Percentiles rank a stretch among this genome's conserved stretches.
These are phyloP conservation scores for Phytophthora pini DNA, from an alignment of 352 stramenopile genomes.

Conservation along the genomic window DNA sequence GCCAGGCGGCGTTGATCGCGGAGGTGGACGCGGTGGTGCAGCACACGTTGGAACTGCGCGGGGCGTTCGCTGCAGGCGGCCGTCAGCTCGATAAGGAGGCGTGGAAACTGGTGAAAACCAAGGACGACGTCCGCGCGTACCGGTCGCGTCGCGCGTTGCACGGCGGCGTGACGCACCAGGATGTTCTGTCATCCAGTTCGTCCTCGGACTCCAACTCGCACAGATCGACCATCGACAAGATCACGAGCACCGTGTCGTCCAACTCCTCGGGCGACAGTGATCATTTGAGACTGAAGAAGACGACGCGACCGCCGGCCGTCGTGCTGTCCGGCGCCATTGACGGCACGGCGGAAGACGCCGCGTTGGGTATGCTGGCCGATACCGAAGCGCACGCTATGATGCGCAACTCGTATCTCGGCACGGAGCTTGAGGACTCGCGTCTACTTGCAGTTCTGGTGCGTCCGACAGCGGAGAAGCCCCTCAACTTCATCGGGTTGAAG, in stretches of 20 bases:
- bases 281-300: conserved; percentile 27
- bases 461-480: conserved; percentile 35
- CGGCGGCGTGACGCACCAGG: conserved; percentile 3
- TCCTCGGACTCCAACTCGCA: conserved; percentile 20
- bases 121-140: conserved; percentile 37
- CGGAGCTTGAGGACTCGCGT: conserved; percentile 38
- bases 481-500: conserved; percentile 48
- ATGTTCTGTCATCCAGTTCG: conserved; percentile 23
- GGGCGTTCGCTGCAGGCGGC: conserved; percentile 28
- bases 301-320: conserved; percentile 24
- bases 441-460: conserved; percentile 39
- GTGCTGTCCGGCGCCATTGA: conserved; percentile 30
- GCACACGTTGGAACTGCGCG: conserved; percentile 34
- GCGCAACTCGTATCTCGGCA: conserved; percentile 41
- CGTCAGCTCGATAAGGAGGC: conserved; percentile 35
- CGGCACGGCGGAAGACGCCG: conserved; percentile 43
- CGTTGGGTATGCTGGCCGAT: conserved; percentile 43
- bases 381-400: conserved; percentile 36
- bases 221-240: conserved; percentile 31
- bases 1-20: conserved; percentile 18
- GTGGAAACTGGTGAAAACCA: conserved; percentile 46
- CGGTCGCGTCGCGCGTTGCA: conserved; percentile 32
- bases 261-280: conserved; percentile 27
- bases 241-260: conserved; percentile 28
- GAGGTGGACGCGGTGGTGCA: conserved; percentile 38